Percentiles rank a stretch among this genome's conserved stretches.
phyloP scores from a whole-genome alignment of 228 moss, liverwort and hornwort genomes.

The Sphagnum fallax region DNA sequence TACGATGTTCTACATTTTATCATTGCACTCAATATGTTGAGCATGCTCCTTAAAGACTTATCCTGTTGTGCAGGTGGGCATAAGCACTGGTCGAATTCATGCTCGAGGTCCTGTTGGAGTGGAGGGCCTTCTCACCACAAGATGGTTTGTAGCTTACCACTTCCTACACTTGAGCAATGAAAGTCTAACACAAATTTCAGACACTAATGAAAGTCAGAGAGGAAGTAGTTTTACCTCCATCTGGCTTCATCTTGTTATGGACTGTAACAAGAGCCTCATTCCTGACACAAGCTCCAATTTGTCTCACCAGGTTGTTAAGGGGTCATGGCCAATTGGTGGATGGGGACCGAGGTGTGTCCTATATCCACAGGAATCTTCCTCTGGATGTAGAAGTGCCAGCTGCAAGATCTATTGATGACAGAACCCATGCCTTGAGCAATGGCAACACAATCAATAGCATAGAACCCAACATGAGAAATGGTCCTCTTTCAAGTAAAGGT shows the following conservation, averaged over 20 bases:
- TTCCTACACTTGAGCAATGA: too few relatives aligned
- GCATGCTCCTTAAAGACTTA: too few relatives aligned
- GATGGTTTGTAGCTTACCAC: constrained; percentile 21
- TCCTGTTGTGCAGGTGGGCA: constrained; percentile 27
- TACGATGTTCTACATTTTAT: too few relatives aligned
- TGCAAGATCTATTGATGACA: background rate
- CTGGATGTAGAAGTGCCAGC: background rate
- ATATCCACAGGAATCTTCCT: constrained; percentile 34
- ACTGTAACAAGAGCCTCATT: too few relatives aligned
- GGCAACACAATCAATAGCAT: background rate
- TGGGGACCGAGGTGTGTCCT: constrained; percentile 34
- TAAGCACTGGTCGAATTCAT: constrained; percentile 53
- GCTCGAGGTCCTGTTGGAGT: constrained; percentile 61
- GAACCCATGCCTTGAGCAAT: background rate
- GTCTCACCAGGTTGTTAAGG: constrained; percentile 29
- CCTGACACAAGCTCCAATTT: too few relatives aligned
- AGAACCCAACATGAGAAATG: too few relatives aligned
- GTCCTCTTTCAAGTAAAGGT: too few relatives aligned
- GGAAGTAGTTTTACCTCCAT: too few relatives aligned
- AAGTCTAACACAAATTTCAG: too few relatives aligned
- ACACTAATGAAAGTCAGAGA: too few relatives aligned
- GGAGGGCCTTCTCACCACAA: constrained; percentile 44
- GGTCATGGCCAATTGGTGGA: constrained; percentile 40
- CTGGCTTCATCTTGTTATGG: too few relatives aligned
- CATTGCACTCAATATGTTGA: too few relatives aligned